Base-by-base conservation (phyloP, 805 yeast species). In the Candida chauliodis region DNA sequence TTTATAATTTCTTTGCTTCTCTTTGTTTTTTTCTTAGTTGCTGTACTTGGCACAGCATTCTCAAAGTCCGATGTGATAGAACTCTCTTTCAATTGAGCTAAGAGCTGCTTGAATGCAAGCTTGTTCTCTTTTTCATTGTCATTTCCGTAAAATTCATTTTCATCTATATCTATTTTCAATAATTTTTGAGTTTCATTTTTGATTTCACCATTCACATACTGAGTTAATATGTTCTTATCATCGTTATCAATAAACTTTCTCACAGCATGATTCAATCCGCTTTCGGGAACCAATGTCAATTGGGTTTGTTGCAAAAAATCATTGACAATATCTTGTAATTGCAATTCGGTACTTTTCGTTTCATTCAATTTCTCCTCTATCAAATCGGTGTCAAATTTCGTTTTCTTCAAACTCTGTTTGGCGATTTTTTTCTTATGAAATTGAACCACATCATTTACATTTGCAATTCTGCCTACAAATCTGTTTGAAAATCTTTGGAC, bases 391-490 rank as follows among this genome's bases (percentile, higher is more conserved):
- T 50, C 46, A 24, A 45, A 48, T 36, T 46, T 51, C 1, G 45
- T 28, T 24, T 32, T 40, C 28, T 40, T 40, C 3, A 30, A 25
- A 15, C 13, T 11, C 21, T 31, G 19, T 9, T 18, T 18, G 3
- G 47, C 40, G 32, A 68, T 56, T 52, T 69, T 67, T 46, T 72
- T 76, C 53, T 77, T 74, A 52, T 77, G 76, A 55, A 84, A 84
- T 33, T 78, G 80, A 2, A 91, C 76, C 7, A 90, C 86, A 50
- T 89, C 95, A 51, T 86, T 82, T n/a, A 81, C 78, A 56, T 93
- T 93, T 3, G 98, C 99, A 2, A 91, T 93, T 44, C 71, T 71
- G 0, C 96, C 96, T 5, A 85, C 95, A 67, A 91, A 93, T 51
- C 87, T 67, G 52, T 90, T 88, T 11, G 96, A 87, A 46, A 93